Evolutionary conservation across 257 asterid genomes (phyloP), one percentile per base, ranked within the genome.

Genomic region (Linderniella brevidens): DNA sequence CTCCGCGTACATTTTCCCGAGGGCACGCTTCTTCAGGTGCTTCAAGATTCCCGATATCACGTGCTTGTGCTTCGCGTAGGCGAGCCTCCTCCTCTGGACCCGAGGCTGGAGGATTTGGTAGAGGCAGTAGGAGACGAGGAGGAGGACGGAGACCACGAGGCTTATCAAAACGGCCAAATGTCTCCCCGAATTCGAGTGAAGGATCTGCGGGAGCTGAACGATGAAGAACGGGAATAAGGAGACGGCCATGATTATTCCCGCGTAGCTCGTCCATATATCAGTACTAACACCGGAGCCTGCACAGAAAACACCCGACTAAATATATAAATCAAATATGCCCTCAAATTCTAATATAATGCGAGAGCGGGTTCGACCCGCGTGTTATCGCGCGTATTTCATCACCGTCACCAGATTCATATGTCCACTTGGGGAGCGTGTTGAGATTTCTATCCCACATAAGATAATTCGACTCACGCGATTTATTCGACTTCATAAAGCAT

Each of bases 81-180:
- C 83, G 51, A 87, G 75, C 35, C 70, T 68, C 57, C 97, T 78
- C 70, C 61, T 74, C 58, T 87, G 97, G 49, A 87, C 70, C 93
- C 78, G 61, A 1, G 97, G 97, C 58, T 83, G 93, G 58, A 87
- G 32, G 6, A 87, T 93, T 94, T 82, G 97, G 76, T 77, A 87
- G 35, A 82, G 66, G 64, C 93, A 87, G 64, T 87, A 87, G 52
- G 92, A 38, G 53, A 87, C 49, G 40, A 82, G 64, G 37, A 80
- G 75, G 15, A 67, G 43, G 54, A 64, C 67, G 5, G 97, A 82
- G 43, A 75, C 62, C 35, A 82, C 64, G 46, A 87, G 86, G 44
- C 67, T 90, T 60, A 73, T 68, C 72, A 87, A 68, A 55, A 82
- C 79, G 48, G 80, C 70, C 63, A 73, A 63, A 63, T 71, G 77